Base-by-base conservation (phyloP, 345 rosid genomes). In the Euphorbia tirucalli region DNA sequence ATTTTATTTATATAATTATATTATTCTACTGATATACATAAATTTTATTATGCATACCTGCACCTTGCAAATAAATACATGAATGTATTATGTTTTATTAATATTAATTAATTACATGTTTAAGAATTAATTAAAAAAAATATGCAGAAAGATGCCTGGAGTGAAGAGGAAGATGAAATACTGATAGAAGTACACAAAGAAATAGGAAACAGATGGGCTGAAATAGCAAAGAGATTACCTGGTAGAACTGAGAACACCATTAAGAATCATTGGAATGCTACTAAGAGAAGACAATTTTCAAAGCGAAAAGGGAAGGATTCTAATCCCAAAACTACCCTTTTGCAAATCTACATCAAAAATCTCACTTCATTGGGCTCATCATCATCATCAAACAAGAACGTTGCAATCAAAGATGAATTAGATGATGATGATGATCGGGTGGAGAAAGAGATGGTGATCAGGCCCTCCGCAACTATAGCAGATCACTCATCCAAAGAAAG, bases 171-270 rank as follows among this genome's bases (percentile, higher is more conserved):
- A 63, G 91, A 90, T 16, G 74, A 0, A 11, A 72, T 81, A 14
- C 73, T 86, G 11, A 83, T 83, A 44, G 16, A 76, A 37, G 79
- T 83, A 5, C 96, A 90, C 62, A 88, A 76, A 25, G 75, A 77
- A 56, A 62, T 90, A 4, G 96, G 96, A 3, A 90, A 90, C 71
- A 75, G 48, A 56, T 90, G 96, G 96, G 90, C 90, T 1, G 93
- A 88, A 79, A 90, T 88, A 9, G 89, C 96, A 1, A 74, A 79
- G 30, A 77, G 71, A 49, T 80, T 90, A 27, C 88, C 84, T 0
- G 93, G 91, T 3, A 83, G 93, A 10, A 83, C 87, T 0, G 93
- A 90, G 50, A 90, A 90, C 49, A 85, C 87, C 22, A 62, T 77
- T 0, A 77, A 77, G 69, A 77, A 77, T 46, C 80, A 77, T 35